Base-by-base conservation (phyloP, 2,329 filamentous ascomycete species). In the Oidium heveae region DNA sequence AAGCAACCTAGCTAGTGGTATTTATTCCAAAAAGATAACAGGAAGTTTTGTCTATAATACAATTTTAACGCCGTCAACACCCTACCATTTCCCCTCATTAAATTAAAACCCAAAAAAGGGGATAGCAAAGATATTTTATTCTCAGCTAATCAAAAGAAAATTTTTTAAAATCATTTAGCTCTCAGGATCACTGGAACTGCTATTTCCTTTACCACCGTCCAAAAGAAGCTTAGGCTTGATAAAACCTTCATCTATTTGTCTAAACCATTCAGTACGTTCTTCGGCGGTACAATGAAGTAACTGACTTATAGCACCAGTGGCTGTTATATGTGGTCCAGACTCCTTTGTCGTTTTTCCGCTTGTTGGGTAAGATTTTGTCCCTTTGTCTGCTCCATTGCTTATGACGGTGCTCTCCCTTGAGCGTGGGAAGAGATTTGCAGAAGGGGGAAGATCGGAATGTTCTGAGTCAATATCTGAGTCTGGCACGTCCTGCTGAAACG, bases 211-310 rank as follows among this genome's bases (percentile, higher is more conserved):
- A 2, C 64, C 64, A 15, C 82, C 83, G 68, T 95, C 88, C 20
- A 96, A 74, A 59, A 96, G 68, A 55, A 96, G 69, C 64, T 82
- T 85, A 18, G 89, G 89, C 72, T 96, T 96, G 68, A 96, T 88
- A 66, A 87, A 95, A 57, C 88, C 86, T 67, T 98, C 91, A 66
- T 98, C 91, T 57, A 98, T 71, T 68, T 94, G 88, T 60, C 80
- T 81, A 67, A 98, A 94, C 69, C 93, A 78, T 49, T 84, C 86
- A 10, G 85, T 84, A 47, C 93, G 87, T 66, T 98, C 91, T 53
- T 94, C 86, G 0, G 83, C 76, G 16, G 83, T 75, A 0, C 79
- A 78, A 28, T 76, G 84, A 60, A 94, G 79, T 9, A 98, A 71
- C 64, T 89, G 84, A 55, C 80, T 79, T 56, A 95, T 79, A 0